phyloP scores from a whole-genome alignment of 768 basidiomycete species.

The Royoungia palumana region DNA sequence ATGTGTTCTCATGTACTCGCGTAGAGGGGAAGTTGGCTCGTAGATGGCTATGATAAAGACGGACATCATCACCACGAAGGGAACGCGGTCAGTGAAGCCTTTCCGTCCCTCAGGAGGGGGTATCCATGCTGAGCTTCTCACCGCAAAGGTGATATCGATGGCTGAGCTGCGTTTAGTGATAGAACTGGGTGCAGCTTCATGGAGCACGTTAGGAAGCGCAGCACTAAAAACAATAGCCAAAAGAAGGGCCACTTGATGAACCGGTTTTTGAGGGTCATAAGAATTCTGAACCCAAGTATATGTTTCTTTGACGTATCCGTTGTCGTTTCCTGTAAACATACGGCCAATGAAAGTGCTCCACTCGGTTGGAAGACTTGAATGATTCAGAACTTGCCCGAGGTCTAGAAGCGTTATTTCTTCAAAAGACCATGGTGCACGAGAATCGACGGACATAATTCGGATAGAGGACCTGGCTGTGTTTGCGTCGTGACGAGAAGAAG shows the following conservation, averaged over 20 bases:
- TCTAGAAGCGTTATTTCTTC: not conserved
- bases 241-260: not conserved
- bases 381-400: not conserved
- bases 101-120: not conserved
- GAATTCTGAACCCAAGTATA: not conserved
- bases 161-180: not conserved
- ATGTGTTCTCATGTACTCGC: not conserved
- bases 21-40: not conserved
- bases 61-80: not conserved
- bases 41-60: constrained; percentile 1
- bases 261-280: not conserved
- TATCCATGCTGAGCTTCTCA: not conserved
- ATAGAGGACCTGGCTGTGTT: not conserved
- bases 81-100: not conserved
- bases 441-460: not conserved
- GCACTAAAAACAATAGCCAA: not conserved
- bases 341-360: not conserved
- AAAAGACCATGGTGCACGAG: not conserved
- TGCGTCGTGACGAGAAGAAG: not conserved
- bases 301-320: not conserved
- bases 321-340: not conserved
- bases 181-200: not conserved
- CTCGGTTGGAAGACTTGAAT: not conserved
- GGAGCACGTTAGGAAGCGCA: not conserved
- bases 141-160: too few relatives aligned